phyloP scores from a whole-genome alignment of 2,329 filamentous ascomycete species.

The Alternaria conjuncta region DNA sequence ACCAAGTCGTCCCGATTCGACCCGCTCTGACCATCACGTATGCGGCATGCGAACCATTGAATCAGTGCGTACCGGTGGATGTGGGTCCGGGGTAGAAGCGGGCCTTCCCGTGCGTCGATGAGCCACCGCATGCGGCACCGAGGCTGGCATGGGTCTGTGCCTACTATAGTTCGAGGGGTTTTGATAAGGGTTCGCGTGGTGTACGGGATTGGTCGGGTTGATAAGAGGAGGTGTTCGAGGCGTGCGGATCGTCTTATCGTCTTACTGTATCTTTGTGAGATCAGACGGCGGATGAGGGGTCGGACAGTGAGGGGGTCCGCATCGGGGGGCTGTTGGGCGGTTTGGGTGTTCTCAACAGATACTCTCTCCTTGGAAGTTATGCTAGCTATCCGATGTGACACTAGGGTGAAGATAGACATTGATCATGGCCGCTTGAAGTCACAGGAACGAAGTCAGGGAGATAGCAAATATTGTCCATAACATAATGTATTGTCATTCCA shows the following conservation, averaged over 20 bases:
- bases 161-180: background rate
- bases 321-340: background rate
- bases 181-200: background rate
- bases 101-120: background rate
- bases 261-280: background rate
- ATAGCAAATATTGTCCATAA: background rate
- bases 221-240: background rate
- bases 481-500: conserved; percentile 7
- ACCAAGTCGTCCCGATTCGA: background rate
- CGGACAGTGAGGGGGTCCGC: background rate
- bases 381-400: background rate
- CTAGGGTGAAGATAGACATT: background rate
- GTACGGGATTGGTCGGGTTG: background rate
- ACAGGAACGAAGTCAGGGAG: background rate
- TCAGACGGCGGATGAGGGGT: background rate
- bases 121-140: background rate
- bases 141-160: background rate
- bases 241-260: background rate
- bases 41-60: background rate
- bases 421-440: background rate
- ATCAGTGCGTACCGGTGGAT: background rate
- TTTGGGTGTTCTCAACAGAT: background rate
- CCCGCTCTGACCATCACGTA: background rate
- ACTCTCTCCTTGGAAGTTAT: background rate
- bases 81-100: background rate